phyloP scores from a whole-genome alignment of 177 flowering plant genomes.

The Vitis hybrid region DNA sequence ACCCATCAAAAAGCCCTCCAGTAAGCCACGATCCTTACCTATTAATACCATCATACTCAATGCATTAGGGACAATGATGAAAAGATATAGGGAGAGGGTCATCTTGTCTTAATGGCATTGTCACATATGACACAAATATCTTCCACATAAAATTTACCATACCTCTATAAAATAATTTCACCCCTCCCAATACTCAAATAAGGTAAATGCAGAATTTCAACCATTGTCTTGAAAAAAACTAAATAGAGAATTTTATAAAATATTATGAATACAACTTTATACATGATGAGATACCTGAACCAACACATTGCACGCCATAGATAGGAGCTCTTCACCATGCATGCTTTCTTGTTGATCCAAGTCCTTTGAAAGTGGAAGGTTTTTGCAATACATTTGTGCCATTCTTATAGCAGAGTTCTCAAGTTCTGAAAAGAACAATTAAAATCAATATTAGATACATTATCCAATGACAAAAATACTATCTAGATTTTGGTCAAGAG shows the following conservation, averaged over 20 bases:
- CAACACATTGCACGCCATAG: slow-evolving; percentile 60
- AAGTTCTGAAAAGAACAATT: slow-evolving; percentile 44
- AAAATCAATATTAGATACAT: neutral
- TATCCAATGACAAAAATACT: neutral
- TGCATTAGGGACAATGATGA: too few relatives aligned
- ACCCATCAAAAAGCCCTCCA: too few relatives aligned
- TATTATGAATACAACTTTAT: neutral
- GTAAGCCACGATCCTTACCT: too few relatives aligned
- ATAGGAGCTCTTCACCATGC: slow-evolving; percentile 86
- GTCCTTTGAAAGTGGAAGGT: slow-evolving; percentile 71
- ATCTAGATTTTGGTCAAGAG: neutral
- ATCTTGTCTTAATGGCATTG: too few relatives aligned
- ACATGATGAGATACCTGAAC: slow-evolving; percentile 57
- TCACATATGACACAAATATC: too few relatives aligned
- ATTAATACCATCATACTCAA: too few relatives aligned
- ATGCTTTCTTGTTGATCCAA: slow-evolving; percentile 88
- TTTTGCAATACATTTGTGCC: slow-evolving; percentile 55
- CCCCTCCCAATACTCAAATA: too few relatives aligned
- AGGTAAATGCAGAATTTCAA: too few relatives aligned
- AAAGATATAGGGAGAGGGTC: too few relatives aligned
- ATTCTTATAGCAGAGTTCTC: slow-evolving; percentile 40
- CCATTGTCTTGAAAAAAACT: neutral
- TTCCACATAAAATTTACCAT: too few relatives aligned
- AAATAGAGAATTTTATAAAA: neutral
- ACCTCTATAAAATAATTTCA: too few relatives aligned